Evolutionary conservation across 768 basidiomycete species (phyloP).

Genomic region (Pisolithus albus): DNA sequence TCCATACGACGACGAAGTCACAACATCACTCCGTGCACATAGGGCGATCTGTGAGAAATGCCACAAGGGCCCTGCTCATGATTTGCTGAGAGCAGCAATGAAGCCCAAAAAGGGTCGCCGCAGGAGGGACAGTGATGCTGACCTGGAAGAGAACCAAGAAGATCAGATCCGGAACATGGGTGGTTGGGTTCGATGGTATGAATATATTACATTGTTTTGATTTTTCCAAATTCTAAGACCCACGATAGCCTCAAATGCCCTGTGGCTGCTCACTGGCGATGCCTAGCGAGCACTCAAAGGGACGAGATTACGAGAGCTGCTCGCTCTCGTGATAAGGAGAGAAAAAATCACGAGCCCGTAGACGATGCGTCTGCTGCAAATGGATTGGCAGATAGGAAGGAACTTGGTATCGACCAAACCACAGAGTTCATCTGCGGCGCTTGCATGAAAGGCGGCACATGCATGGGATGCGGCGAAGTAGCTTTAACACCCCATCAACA

Average conservation of each 20-base stretch:
- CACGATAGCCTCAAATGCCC: conserved; percentile 64
- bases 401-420: conserved; percentile 47
- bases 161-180: conserved; percentile 48
- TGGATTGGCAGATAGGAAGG: conserved; percentile 39
- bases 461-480: conserved; percentile 64
- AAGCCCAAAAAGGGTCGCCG: conserved; percentile 35
- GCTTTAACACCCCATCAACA: conserved; percentile 37
- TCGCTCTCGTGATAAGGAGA: conserved; percentile 42
- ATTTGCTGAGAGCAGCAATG: conserved; percentile 33
- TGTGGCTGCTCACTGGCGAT: conserved; percentile 70
- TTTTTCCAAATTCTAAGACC: conserved; percentile 6
- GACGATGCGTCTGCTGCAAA: conserved; percentile 12
- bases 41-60: conserved; percentile 69
- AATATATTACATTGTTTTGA: neutral
- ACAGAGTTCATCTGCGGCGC: conserved; percentile 75
- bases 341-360: conserved; percentile 27
- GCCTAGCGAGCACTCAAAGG: conserved; percentile 56
- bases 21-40: conserved; percentile 51
- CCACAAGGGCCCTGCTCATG: conserved; percentile 51
- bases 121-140: conserved; percentile 47
- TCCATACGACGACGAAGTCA: conserved; percentile 49
- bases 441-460: conserved; percentile 71
- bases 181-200: conserved; percentile 82
- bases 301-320: conserved; percentile 70
- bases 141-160: conserved; percentile 44